A percentile compares a stretch with the other conserved stretches of the same genome.
Conservation (phyloP, 2,329 filamentous ascomycete species). For the Camptophora hylomeconis region DNA sequence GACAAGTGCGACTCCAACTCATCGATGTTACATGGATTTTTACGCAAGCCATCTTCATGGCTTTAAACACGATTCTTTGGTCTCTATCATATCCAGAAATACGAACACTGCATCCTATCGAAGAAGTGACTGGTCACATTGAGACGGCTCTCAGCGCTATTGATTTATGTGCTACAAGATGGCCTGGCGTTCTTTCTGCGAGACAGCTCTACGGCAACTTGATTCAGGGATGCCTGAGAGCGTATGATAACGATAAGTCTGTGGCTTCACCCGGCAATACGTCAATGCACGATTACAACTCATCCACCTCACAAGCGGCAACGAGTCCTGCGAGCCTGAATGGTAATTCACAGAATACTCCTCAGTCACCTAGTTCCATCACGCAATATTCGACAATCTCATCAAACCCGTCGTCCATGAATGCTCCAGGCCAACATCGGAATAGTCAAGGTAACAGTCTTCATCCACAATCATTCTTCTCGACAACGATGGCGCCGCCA, state of each 20-base stretch:
- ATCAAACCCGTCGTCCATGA: not conserved
- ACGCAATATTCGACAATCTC: conserved; percentile 1
- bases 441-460: too few species aligned
- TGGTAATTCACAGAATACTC: conserved; percentile 23
- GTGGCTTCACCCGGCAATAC: conserved; percentile 28
- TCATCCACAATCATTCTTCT: too few species aligned
- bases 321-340: conserved; percentile 28
- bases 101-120: conserved; percentile 55
- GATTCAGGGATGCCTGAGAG: conserved; percentile 72
- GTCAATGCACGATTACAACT: conserved; percentile 23
- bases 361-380: conserved; percentile 18
- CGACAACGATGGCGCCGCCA: too few species aligned
- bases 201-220: conserved; percentile 78
- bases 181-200: conserved; percentile 80
- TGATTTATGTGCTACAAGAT: conserved; percentile 66
- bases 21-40: conserved; percentile 93
- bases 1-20: conserved; percentile 61
- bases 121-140: conserved; percentile 65
- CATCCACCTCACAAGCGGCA: conserved; percentile 15
- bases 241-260: conserved; percentile 53
- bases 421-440: conserved; percentile 1
- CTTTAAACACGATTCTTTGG: conserved; percentile 86
- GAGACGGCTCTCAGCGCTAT: conserved; percentile 66
- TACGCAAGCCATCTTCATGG: conserved; percentile 77
- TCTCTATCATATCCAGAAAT: conserved; percentile 77